phyloP scores from a whole-genome alignment of 225 moss, liverwort and hornwort species.

The Marchantia paleacea region DNA sequence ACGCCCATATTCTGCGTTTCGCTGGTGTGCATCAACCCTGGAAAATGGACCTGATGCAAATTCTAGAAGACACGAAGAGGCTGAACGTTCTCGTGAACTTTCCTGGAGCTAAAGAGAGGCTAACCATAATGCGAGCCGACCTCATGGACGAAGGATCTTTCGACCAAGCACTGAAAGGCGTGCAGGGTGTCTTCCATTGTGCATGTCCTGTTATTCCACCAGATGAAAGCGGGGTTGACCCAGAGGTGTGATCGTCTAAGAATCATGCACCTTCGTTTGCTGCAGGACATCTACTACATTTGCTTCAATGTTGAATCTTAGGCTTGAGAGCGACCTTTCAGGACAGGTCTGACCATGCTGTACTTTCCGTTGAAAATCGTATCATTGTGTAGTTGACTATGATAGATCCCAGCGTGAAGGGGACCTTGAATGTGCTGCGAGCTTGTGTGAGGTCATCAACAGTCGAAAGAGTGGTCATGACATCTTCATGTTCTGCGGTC shows the following conservation, averaged over 20 bases:
- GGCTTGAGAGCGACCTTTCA: neutral
- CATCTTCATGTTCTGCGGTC: conserved; percentile 82
- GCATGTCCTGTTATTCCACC: conserved; percentile 71
- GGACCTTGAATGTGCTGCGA: conserved; percentile 68
- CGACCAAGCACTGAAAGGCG: conserved; percentile 66
- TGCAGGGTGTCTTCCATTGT: conserved; percentile 83
- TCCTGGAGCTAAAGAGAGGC: conserved; percentile 60
- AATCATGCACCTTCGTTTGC: neutral
- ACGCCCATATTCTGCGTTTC: no score
- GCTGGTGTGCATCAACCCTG: no score
- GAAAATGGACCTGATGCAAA: neutral
- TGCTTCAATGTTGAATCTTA: neutral
- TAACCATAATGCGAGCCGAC: conserved; percentile 63
- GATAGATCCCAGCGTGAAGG: conserved; percentile 71
- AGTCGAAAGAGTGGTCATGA: conserved; percentile 75
- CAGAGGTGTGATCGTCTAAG: conserved; percentile 40
- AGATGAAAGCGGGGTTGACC: conserved; percentile 53
- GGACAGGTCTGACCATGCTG: neutral
- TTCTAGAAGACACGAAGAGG: conserved; percentile 54
- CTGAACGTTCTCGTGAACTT: conserved; percentile 61
- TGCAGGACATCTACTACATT: neutral
- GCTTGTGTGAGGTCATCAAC: conserved; percentile 71
- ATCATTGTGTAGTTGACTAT: conserved; percentile 51
- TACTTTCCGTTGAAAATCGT: neutral
- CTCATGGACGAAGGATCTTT: conserved; percentile 74